Conservation (phyloP, 352 stramenopile species). For the Peronosclerospora sorghi region DNA sequence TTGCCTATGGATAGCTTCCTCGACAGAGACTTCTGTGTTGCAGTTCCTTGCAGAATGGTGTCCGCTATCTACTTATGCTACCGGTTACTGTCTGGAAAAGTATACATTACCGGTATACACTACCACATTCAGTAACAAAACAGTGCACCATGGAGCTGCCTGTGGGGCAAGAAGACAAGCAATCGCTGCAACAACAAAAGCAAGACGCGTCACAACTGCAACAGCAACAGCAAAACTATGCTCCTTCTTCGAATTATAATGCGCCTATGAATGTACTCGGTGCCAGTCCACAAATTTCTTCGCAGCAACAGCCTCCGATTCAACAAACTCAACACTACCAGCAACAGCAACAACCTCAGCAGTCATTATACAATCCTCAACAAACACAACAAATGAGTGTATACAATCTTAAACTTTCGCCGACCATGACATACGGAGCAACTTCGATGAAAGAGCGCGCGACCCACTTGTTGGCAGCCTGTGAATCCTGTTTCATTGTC, state of each 20-base stretch:
- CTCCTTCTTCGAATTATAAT: slow-evolving; percentile 7
- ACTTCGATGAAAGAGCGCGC: slow-evolving; percentile 29
- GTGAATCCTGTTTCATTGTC: slow-evolving; percentile 65
- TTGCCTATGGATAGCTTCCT: too few relatives aligned
- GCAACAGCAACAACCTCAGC: slow-evolving; percentile 11
- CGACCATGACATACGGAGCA: slow-evolving; percentile 12
- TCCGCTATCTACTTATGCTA: too few relatives aligned
- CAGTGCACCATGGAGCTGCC: too few relatives aligned
- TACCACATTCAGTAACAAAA: too few relatives aligned
- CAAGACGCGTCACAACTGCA: slow-evolving; percentile 2
- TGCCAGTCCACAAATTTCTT: slow-evolving; percentile 12
- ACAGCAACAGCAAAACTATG: slow-evolving; percentile 10
- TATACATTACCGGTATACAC: too few relatives aligned
- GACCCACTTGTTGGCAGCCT: slow-evolving; percentile 54
- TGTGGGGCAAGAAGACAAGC: neutral
- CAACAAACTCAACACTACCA: slow-evolving; percentile 5
- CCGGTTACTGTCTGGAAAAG: too few relatives aligned
- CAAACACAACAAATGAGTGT: slow-evolving; percentile 16
- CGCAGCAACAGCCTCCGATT: slow-evolving; percentile 9
- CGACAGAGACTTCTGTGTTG: too few relatives aligned
- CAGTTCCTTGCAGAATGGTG: too few relatives aligned
- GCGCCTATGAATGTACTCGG: slow-evolving; percentile 3
- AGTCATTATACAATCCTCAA: slow-evolving; percentile 11
- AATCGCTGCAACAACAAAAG: slow-evolving; percentile 5
- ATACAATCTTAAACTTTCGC: slow-evolving; percentile 14